phyloP scores from a whole-genome alignment of 768 basidiomycete species.

The Collybia mongolica region DNA sequence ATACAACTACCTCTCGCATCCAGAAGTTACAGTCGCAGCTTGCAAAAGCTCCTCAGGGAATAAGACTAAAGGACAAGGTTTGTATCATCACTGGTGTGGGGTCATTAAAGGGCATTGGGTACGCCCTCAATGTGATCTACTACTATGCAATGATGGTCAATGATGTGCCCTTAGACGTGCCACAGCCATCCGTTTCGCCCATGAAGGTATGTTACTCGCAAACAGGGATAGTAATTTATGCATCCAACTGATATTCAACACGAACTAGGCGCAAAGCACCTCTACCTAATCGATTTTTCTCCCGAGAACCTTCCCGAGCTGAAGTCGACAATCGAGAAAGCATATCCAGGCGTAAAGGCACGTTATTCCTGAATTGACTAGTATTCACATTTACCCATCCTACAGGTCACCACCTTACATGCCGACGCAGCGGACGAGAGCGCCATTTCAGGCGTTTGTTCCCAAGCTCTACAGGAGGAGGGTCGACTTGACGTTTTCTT shows the following conservation, averaged over 20 bases:
- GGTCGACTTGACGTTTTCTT: constrained; percentile 92
- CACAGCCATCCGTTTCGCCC: constrained; percentile 69
- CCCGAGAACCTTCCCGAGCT: constrained; percentile 67
- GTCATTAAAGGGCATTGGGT: constrained; percentile 89
- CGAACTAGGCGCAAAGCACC: constrained; percentile 63
- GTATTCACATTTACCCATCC: background rate
- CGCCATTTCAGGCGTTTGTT: constrained; percentile 66
- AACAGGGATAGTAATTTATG: background rate
- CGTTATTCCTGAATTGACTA: background rate
- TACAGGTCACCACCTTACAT: constrained; percentile 70
- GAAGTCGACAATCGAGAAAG: constrained; percentile 60
- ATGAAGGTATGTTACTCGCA: constrained; percentile 56
- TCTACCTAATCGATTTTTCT: constrained; percentile 76
- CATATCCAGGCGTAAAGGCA: constrained; percentile 82
- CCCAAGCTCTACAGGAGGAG: constrained; percentile 74
- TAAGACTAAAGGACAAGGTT: constrained; percentile 72
- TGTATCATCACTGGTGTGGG: constrained; percentile 88
- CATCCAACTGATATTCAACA: background rate
- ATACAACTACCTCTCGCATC: constrained; percentile 64
- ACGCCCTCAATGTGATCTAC: constrained; percentile 18
- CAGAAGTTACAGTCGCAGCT: constrained; percentile 70
- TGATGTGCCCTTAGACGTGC: constrained; percentile 51
- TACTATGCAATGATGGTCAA: background rate
- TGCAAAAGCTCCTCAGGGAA: constrained; percentile 45
- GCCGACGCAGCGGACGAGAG: constrained; percentile 84